Base-by-base conservation (phyloP, 2,329 filamentous ascomycete genomes). In the Clarireedia hainanense region DNA sequence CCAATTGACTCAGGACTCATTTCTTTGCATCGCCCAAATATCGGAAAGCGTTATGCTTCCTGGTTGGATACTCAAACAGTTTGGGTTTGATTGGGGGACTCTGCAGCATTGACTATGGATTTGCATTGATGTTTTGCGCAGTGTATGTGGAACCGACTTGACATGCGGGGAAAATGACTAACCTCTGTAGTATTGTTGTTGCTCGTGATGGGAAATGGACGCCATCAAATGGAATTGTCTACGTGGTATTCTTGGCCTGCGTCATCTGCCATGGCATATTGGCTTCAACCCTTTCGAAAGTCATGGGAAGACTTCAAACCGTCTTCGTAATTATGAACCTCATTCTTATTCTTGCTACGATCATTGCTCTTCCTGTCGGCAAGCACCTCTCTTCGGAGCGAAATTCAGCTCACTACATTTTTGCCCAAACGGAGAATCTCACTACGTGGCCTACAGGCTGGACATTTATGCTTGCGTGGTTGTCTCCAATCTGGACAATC, bases 401-500 rank as follows among this genome's bases (percentile, higher is more conserved):
- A 4, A 76, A 77, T 58, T 69, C 70, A 49, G 74, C 69, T 3
- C 64, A 66, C 6, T 84, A 75, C 58, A 80, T 85, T 36, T 85
- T 84, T 62, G 72, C 74, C 0, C 70, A 78, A n/a, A 71, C 76
- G 1, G 75, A 78, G 15, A 84, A 85, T 61, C 67, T 80, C 2
- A 82, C 80, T 0, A 76, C 75, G 0, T 85, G 81, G 79, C 77
- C 79, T 3, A 73, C 72, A 0, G 77, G 78, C 0, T 81, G 79
- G 76, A 71, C 77, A 0, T 84, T 84, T 61, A 81, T 85, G 71
- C 69, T 84, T 2, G 71, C 78, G 0, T 84, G 80, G 79, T 70
- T 85, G 20, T 75, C 73, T 30, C 81, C 81, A 0, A 84, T 85
- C 58, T 85, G 81, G 81, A 81, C 80, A 0, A 78, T 79, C 39